Evolutionary conservation across 202 grass and related monocot genomes (phyloP), one percentile per base, ranked within the genome.

Genomic region (Brachypodium distachyon): DNA sequence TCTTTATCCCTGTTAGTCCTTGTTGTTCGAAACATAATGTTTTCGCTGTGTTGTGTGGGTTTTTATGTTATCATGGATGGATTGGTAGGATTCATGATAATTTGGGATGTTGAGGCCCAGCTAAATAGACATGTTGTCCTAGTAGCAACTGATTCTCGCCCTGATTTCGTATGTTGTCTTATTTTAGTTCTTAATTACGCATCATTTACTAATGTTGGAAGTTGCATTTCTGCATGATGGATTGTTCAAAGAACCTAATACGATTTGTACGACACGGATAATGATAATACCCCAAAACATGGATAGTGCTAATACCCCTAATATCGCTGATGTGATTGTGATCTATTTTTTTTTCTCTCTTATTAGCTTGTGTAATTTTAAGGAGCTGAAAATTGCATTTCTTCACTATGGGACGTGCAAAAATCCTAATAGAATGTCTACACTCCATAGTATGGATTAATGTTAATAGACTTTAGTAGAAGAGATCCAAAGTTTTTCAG

Each of bases 61-160:
- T n/a, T n/a, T n/a, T n/a, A n/a, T n/a, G n/a, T n/a, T 17, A 18
- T 47, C 43, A 17, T 47, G 14, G 43, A 16, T 47, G 43, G 14
- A 5, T 47, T 16, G 14, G 43, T 44, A 13, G 12, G 16, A 44
- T 16, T 16, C 42, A 44, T 44, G 42, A 44, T 44, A 44, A 13
- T 16, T n/a, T n/a, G n/a, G n/a, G n/a, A n/a, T n/a, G 81, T 92
- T 76, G 91, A 94, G 56, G 31, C 87, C 23, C 89, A 97, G 65
- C 95, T 91, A 77, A 97, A 97, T 78, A 86, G 89, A 37, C 86
- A 97, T 77, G 84, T 87, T 71, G 85, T 86, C 29, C 56, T 90
- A 23, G 95, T 87, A 83, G 87, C 89, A 68, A 28, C 73, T 68
- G 87, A 84, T 44, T 98, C 95, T 77, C 78, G 72, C 67, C 95